Evolutionary conservation across 2,329 filamentous ascomycete genomes (phyloP), one percentile per base, ranked within the genome.

Genomic region (Aspergillus brasiliensis): DNA sequence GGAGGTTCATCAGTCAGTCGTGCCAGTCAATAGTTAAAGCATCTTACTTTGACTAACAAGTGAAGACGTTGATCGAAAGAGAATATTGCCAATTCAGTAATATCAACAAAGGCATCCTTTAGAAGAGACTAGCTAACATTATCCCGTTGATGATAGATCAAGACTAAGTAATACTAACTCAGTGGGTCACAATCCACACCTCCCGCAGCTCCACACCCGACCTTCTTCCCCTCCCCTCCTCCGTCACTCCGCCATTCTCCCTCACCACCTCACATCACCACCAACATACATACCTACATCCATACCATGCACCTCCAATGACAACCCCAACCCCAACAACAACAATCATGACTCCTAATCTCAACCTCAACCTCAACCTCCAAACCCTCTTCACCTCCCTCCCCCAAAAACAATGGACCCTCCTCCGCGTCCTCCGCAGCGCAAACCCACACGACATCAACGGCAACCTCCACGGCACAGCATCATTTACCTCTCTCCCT

Each of bases 371-470:
- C 31, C 57, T 67, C 11, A 23, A 23, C 21, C 61, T 68, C 42
- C 63, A 65, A 4, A 56, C 60, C 19, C 61, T 74, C 21, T 71
- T 76, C 60, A 63, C 63, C 42, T 74, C 73, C 23, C 67, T 77
- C 40, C 49, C 60, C 44, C 60, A 64, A 56, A 57, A 67, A 8
- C 67, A 67, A 34, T 80, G 77, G 77, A 57, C 66, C 15, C 67
- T 80, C 28, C 71, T 68, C 31, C 76, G 77, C 31, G 75, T 68
- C 38, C 71, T 80, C 11, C 71, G 73, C 55, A 78, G 77, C 65
- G 72, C 74, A 27, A 77, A 80, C 57, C 69, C 74, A 10, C 64
- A 72, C 4, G 78, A 80, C 47, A 72, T 80, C 31, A 73, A 78
- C 48, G 78, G 78, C 42, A 71, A 73, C 54, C 67, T 80, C 11